These are phyloP conservation scores for Colletotrichum neosansevieriae DNA, from an alignment of 2,329 filamentous ascomycete genomes.

Conservation along the genomic window DNA sequence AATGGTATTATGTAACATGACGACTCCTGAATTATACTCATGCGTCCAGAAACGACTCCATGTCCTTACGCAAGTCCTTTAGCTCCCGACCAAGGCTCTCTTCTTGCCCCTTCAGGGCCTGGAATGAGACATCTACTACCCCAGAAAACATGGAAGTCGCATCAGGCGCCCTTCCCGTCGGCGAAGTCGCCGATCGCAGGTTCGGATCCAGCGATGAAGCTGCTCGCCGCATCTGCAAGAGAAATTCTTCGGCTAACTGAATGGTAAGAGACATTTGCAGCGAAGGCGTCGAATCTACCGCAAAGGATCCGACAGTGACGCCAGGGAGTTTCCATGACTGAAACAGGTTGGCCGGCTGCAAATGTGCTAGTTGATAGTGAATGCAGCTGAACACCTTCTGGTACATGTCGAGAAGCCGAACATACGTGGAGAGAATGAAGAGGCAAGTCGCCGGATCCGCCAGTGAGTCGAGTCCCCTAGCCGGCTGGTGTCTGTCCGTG, in stretches of 20 bases:
- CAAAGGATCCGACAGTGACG: conserved; percentile 55
- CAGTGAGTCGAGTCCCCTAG: conserved; percentile 34
- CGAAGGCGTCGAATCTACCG: conserved; percentile 54
- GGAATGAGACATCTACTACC: conserved; percentile 46
- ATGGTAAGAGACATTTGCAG: conserved; percentile 57
- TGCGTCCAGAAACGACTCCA: conserved; percentile 49
- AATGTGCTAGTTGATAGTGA: conserved; percentile 48
- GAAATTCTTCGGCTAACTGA: conserved; percentile 56
- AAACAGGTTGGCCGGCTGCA: conserved; percentile 47
- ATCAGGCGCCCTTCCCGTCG: conserved; percentile 36
- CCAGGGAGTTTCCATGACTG: conserved; percentile 55
- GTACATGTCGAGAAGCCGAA: conserved; percentile 55
- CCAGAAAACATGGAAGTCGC: conserved; percentile 49
- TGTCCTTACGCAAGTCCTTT: conserved; percentile 49
- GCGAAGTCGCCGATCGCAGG: conserved; percentile 34
- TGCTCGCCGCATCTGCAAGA: conserved; percentile 50
- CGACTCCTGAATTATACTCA: conserved; percentile 9
- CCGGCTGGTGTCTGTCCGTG: conserved; percentile 16
- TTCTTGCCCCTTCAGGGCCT: conserved; percentile 49
- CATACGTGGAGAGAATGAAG: conserved; percentile 55
- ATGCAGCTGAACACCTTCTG: conserved; percentile 54
- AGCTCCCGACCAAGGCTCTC: conserved; percentile 50
- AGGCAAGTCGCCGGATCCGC: conserved; percentile 53
- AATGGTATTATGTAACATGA: conserved; percentile 26
- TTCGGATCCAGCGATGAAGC: conserved; percentile 47